Evolutionary conservation across 2,329 filamentous ascomycete genomes (phyloP).

Genomic region (Aspergillus sp.): DNA sequence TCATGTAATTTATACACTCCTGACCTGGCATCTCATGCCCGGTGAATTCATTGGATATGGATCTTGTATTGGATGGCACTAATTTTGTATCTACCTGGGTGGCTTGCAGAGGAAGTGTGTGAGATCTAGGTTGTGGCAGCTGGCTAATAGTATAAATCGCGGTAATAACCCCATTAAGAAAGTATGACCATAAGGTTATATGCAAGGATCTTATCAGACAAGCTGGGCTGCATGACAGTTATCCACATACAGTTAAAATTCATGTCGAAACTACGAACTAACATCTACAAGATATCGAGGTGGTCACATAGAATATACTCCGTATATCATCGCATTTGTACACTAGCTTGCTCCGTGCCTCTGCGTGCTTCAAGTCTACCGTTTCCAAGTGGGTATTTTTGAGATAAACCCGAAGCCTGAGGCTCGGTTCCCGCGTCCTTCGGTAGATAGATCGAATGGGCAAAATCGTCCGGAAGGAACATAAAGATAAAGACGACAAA

Average conservation of each 20-base stretch:
- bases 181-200: too few relatives aligned
- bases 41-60: background rate
- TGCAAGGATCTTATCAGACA: too few relatives aligned
- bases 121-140: too few relatives aligned
- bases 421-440: background rate
- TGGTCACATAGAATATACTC: too few relatives aligned
- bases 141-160: too few relatives aligned
- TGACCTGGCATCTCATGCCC: background rate
- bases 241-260: too few relatives aligned
- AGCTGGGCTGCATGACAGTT: too few relatives aligned
- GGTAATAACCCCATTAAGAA: too few relatives aligned
- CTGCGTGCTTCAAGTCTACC: background rate
- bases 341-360: background rate
- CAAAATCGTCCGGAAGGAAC: background rate
- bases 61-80: background rate
- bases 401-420: background rate
- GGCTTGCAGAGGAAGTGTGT: too few relatives aligned
- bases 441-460: background rate
- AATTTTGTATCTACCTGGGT: background rate
- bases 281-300: too few relatives aligned
- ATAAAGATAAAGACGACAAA: background rate
- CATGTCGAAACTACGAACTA: too few relatives aligned
- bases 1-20: background rate
- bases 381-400: background rate
- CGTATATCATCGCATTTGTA: background rate